phyloP scores from a whole-genome alignment of 768 basidiomycete genomes.

The Botryobasidium botryosum region DNA sequence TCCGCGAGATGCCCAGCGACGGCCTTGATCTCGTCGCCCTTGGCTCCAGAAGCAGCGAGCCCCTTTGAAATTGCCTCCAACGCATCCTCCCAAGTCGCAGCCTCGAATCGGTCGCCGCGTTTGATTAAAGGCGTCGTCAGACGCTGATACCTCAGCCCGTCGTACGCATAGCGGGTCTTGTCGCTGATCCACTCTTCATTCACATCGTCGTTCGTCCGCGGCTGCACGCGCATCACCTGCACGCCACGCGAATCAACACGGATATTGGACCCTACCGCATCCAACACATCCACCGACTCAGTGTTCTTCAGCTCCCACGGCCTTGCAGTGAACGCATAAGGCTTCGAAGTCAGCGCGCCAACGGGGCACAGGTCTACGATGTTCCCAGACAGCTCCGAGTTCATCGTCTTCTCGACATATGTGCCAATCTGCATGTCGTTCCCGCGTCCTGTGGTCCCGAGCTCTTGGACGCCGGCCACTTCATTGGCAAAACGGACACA shows the following conservation, averaged over 20 bases:
- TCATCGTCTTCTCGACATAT: conserved; percentile 94
- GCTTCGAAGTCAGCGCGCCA: conserved; percentile 94
- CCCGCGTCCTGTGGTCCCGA: conserved; percentile 92
- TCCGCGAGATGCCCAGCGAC: conserved; percentile 87
- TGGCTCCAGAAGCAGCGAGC: conserved; percentile 59
- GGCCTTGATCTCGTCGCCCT: conserved; percentile 85
- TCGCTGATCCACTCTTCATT: conserved; percentile 99
- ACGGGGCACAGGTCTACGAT: conserved; percentile 95
- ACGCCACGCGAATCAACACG: conserved; percentile 90
- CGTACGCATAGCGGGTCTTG: conserved; percentile 94
- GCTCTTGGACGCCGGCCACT: conserved; percentile 93
- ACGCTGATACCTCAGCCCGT: conserved; percentile 89
- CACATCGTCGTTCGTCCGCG: conserved; percentile 89
- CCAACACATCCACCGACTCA: conserved; percentile 87
- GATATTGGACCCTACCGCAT: conserved; percentile 93
- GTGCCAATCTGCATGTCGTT: conserved; percentile 98
- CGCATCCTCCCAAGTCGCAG: conserved; percentile 84
- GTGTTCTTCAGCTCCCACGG: conserved; percentile 99
- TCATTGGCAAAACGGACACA: conserved; percentile 99
- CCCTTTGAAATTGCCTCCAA: conserved; percentile 64
- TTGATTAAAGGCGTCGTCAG: conserved; percentile 84
- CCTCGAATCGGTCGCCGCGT: conserved; percentile 80
- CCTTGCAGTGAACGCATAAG: conserved; percentile 92
- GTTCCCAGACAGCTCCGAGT: conserved; percentile 95
- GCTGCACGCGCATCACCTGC: conserved; percentile 94